Conservation (phyloP, 331 rosid genomes). For the Rosa hybrid region DNA sequence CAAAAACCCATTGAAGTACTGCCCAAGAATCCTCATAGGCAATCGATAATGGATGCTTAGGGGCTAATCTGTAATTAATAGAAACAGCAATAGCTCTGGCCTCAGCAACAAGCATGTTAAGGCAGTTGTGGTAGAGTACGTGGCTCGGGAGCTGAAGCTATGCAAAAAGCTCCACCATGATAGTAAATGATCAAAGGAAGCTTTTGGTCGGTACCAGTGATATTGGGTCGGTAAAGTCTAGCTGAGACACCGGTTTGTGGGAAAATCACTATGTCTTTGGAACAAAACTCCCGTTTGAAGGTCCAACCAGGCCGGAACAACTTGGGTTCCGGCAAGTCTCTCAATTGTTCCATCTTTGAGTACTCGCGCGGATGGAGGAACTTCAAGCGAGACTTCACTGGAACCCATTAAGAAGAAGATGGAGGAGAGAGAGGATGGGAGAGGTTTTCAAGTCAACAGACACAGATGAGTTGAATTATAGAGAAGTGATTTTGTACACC, state of each 20-base stretch:
- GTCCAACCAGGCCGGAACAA: constrained; percentile 53
- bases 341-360: constrained; percentile 62
- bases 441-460: too few species aligned
- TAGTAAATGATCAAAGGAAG: constrained; percentile 65
- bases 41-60: constrained; percentile 71
- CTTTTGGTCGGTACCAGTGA: constrained; percentile 11
- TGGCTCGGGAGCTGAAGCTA: constrained; percentile 64
- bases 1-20: constrained; percentile 55
- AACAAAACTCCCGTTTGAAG: constrained; percentile 62
- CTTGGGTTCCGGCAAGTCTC: constrained; percentile 58
- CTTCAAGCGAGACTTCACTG: constrained; percentile 44
- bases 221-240: constrained; percentile 53
- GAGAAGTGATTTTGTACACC: too few species aligned
- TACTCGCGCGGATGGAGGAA: constrained; percentile 65
- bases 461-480: too few species aligned
- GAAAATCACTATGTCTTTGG: constrained; percentile 54
- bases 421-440: neutral
- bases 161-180: constrained; percentile 81
- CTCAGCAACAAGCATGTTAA: constrained; percentile 57
- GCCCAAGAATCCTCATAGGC: constrained; percentile 76
- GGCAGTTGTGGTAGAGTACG: constrained; percentile 57
- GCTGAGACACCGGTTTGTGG: constrained; percentile 61
- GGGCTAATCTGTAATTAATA: constrained; percentile 64
- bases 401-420: constrained; percentile 41
- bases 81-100: constrained; percentile 56